These are phyloP conservation scores for Monilinia fructigena DNA, from an alignment of 2,329 filamentous ascomycete genomes.

Conservation along the genomic window DNA sequence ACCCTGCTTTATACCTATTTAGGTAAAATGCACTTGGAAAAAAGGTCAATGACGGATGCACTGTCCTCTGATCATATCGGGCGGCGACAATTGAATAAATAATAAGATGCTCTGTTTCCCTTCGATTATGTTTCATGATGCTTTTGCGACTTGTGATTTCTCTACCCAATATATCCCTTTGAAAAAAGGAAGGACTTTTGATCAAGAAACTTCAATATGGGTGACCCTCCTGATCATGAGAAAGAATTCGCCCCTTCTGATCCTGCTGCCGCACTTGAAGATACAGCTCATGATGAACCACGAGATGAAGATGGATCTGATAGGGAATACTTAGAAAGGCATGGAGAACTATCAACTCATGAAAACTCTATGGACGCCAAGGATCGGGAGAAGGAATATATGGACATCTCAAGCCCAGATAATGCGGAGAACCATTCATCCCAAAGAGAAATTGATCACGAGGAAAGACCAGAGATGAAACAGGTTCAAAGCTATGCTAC, in stretches of 20 bases:
- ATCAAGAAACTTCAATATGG: conserved; percentile 18
- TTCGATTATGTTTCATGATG: background rate
- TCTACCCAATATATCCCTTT: background rate
- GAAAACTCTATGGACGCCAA: conserved; percentile 8
- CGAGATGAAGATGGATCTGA: conserved; percentile 22
- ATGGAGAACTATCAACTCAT: conserved; percentile 19
- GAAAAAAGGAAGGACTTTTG: background rate
- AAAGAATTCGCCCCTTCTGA: conserved; percentile 18
- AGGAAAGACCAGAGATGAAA: conserved; percentile 41
- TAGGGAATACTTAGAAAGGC: conserved; percentile 14
- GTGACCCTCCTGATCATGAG: conserved; percentile 14
- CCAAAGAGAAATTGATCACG: conserved; percentile 24
- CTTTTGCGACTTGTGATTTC: background rate
- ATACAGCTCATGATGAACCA: conserved; percentile 16
- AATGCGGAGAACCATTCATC: conserved; percentile 29
- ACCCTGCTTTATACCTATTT: background rate
- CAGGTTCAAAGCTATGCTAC: conserved; percentile 55
- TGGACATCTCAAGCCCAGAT: conserved; percentile 28
- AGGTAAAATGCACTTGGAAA: background rate
- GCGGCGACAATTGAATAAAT: background rate
- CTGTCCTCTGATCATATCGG: background rate
- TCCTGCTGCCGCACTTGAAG: conserved; percentile 10
- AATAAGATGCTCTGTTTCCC: conserved; percentile 10
- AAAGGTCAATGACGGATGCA: background rate
- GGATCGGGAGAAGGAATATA: conserved; percentile 35